These are phyloP conservation scores for Botrytis byssoidea DNA, from an alignment of 2,329 filamentous ascomycete genomes.

Conservation along the genomic window DNA sequence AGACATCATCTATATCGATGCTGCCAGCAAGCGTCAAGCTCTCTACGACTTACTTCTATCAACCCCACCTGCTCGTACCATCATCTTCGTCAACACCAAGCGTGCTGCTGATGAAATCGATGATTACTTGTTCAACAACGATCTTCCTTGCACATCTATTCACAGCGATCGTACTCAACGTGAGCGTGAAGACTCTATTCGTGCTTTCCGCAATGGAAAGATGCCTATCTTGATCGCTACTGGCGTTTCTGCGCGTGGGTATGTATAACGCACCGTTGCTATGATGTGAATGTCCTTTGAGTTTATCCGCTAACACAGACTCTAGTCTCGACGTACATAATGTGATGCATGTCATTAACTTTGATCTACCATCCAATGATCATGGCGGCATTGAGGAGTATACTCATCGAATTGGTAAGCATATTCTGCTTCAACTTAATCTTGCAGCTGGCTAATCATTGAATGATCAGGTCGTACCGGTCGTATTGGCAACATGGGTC, in stretches of 20 bases:
- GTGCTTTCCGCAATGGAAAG: slow-evolving; percentile 73
- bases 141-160: slow-evolving; percentile 81
- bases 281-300: neutral
- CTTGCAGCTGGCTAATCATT: slow-evolving; percentile 24
- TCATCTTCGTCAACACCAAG: slow-evolving; percentile 89
- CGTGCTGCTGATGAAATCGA: slow-evolving; percentile 77
- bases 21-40: slow-evolving; percentile 64
- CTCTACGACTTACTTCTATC: slow-evolving; percentile 71
- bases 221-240: slow-evolving; percentile 83
- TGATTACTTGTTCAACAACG: slow-evolving; percentile 79
- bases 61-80: slow-evolving; percentile 70
- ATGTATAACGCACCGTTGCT: neutral
- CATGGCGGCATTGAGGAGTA: slow-evolving; percentile 94
- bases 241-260: slow-evolving; percentile 78
- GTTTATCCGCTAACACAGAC: neutral
- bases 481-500: slow-evolving; percentile 82
- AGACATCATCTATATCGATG: slow-evolving; percentile 65
- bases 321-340: slow-evolving; percentile 72
- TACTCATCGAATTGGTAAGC: slow-evolving; percentile 84
- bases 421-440: neutral
- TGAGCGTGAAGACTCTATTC: slow-evolving; percentile 89
- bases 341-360: slow-evolving; percentile 91
- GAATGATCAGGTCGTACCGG: slow-evolving; percentile 72
- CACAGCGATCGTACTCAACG: slow-evolving; percentile 83
- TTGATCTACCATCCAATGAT: slow-evolving; percentile 70